A percentile compares a stretch with the other conserved stretches of the same genome.
These are phyloP conservation scores for Hypholoma sublateritium DNA, from an alignment of 768 basidiomycete genomes.

Conservation along the genomic window DNA sequence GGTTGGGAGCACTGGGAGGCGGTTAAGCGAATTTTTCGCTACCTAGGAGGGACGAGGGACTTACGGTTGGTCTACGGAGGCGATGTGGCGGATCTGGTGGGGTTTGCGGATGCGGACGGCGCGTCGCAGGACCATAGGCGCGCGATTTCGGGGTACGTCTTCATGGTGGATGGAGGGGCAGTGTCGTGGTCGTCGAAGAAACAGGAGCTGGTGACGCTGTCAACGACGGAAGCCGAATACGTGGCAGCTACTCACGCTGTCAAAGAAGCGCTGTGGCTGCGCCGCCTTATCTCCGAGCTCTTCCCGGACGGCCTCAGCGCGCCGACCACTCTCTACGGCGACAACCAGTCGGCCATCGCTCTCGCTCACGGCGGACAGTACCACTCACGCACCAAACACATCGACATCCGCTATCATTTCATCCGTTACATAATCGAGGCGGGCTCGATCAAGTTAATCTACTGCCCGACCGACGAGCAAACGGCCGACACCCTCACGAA, in stretches of 20 bases:
- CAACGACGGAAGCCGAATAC: too few species aligned
- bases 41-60: constrained; percentile 26
- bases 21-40: constrained; percentile 33
- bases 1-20: constrained; percentile 33
- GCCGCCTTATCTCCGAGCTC: constrained; percentile 5
- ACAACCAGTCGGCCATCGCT: constrained; percentile 16
- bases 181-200: too few species aligned
- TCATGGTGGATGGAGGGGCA: too few species aligned
- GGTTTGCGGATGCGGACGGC: constrained; percentile 18
- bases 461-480: constrained; percentile 12
- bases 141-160: too few species aligned
- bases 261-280: too few species aligned
- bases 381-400: constrained; percentile 14
- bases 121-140: too few species aligned
- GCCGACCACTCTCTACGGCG: constrained; percentile 6
- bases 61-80: constrained; percentile 7
- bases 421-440: constrained; percentile 5
- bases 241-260: too few species aligned
- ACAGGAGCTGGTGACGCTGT: too few species aligned
- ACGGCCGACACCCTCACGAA: constrained; percentile 16
- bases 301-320: neutral
- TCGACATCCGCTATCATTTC: constrained; percentile 10
- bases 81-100: neutral
- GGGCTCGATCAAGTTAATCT: constrained; percentile 5
- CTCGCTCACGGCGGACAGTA: constrained; percentile 10